A percentile compares a stretch with the other conserved stretches of the same genome.
phyloP scores from a whole-genome alignment of 2,329 filamentous ascomycete species.

The Macrophomina phaseolina region DNA sequence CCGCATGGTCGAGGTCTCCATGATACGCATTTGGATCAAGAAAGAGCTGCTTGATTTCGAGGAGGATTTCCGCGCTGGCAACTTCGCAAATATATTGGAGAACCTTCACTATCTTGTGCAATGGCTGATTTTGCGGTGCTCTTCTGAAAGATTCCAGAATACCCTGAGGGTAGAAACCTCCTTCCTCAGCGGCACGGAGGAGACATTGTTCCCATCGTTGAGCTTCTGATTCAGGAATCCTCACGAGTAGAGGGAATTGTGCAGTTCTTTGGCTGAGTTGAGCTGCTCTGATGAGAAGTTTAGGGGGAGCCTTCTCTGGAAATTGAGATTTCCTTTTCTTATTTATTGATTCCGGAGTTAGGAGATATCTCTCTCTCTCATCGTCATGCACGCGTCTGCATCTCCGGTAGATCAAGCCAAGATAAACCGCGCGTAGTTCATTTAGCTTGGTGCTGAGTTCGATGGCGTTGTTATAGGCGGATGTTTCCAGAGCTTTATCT shows the following conservation, averaged over 20 bases:
- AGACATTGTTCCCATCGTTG: not conserved
- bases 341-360: not conserved
- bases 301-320: not conserved
- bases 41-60: not conserved
- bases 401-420: not conserved
- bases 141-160: slow-evolving; percentile 1
- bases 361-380: not conserved
- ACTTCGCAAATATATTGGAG: slow-evolving; percentile 1
- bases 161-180: not conserved
- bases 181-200: not conserved
- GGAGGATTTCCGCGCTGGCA: not conserved
- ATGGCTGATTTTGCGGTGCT: not conserved
- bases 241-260: not conserved
- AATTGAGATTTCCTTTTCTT: not conserved
- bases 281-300: not conserved
- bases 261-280: not conserved
- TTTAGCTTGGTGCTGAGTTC: not conserved
- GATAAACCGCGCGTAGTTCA: not conserved
- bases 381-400: not conserved
- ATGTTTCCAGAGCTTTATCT: not conserved
- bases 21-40: not conserved
- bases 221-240: not conserved
- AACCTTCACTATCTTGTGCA: not conserved
- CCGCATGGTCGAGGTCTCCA: not conserved
- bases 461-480: not conserved